Percentiles rank a stretch among this genome's conserved stretches.
Evolutionary conservation across 2,329 filamentous ascomycete species (phyloP).

Genomic region (Pseudofabraea citricarpa): DNA sequence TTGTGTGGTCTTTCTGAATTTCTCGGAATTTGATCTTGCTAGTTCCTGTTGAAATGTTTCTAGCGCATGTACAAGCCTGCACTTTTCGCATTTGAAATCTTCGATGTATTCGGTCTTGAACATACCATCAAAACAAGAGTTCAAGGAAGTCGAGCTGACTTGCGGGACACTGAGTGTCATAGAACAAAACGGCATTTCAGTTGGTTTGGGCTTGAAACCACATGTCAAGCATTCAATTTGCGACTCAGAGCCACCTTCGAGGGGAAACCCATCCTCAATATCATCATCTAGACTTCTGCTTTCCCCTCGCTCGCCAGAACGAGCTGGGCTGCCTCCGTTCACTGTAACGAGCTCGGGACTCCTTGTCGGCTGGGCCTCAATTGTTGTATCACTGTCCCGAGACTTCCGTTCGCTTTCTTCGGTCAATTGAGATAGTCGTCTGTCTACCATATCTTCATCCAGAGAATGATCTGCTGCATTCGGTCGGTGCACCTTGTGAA

Average conservation of each 20-base stretch:
- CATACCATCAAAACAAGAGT: conserved; percentile 86
- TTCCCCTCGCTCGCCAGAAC: conserved; percentile 1
- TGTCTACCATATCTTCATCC: conserved; percentile 5
- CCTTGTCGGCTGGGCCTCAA: not conserved
- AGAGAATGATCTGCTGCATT: conserved; percentile 1
- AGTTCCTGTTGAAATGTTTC: conserved; percentile 56
- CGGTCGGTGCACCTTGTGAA: not conserved
- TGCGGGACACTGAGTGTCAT: conserved; percentile 89
- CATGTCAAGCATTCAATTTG: conserved; percentile 91
- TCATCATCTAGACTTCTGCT: conserved; percentile 4
- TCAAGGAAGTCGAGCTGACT: conserved; percentile 72
- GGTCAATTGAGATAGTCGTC: conserved; percentile 6
- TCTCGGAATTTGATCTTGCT: conserved; percentile 45
- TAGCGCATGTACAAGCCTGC: conserved; percentile 77
- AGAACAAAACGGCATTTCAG: conserved; percentile 82
- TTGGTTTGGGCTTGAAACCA: conserved; percentile 81
- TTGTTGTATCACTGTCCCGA: not conserved
- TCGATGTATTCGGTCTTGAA: conserved; percentile 96
- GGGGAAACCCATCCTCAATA: conserved; percentile 73
- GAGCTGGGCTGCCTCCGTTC: not conserved
- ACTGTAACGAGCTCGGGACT: not conserved
- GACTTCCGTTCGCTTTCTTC: conserved; percentile 2
- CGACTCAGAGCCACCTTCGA: conserved; percentile 90
- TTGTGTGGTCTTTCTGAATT: conserved; percentile 45
- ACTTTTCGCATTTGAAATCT: conserved; percentile 93